Percentiles rank a stretch among this genome's conserved stretches.
phyloP scores from a whole-genome alignment of 192 early-diverging fungal species.

The Coemansia sp. region DNA sequence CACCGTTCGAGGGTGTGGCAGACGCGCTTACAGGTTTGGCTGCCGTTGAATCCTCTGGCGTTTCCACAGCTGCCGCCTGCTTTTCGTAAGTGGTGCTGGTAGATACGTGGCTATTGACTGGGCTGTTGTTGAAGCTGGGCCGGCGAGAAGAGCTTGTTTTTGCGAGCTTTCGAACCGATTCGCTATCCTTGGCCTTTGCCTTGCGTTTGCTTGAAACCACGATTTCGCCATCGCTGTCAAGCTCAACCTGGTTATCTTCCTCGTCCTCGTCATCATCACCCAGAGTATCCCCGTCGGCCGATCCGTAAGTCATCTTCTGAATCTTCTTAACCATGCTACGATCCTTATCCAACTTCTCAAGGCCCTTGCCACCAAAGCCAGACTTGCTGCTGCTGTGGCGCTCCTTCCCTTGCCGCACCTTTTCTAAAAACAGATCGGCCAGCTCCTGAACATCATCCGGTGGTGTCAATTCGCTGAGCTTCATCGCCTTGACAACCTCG shows the following conservation, averaged over 20 bases:
- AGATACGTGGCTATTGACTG: conserved; percentile 20
- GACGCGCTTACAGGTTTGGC: conserved; percentile 8
- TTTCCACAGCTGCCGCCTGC: neutral
- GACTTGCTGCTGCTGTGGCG: conserved; percentile 22
- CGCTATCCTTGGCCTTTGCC: conserved; percentile 38
- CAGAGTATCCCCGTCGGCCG: conserved; percentile 59
- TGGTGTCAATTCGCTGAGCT: conserved; percentile 69
- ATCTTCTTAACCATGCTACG: conserved; percentile 86
- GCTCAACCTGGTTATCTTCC: conserved; percentile 42
- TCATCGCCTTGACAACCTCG: conserved; percentile 87
- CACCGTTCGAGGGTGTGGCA: conserved; percentile 18
- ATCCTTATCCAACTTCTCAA: conserved; percentile 91
- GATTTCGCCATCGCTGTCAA: conserved; percentile 33
- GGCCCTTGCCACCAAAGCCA: conserved; percentile 96
- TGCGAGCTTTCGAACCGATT: conserved; percentile 59
- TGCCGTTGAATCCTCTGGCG: conserved; percentile 1
- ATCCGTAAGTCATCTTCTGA: conserved; percentile 84
- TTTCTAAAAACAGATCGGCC: conserved; percentile 61
- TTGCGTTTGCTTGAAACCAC: conserved; percentile 15
- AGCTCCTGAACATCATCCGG: conserved; percentile 76
- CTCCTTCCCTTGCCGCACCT: conserved; percentile 33
- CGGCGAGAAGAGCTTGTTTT: conserved; percentile 55
- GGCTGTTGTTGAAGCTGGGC: conserved; percentile 34
- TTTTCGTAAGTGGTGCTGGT: neutral
- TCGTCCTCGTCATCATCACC: conserved; percentile 67